Evolutionary conservation across 2,329 filamentous ascomycete genomes (phyloP), one percentile per base, ranked within the genome.

Genomic region (Sarocladium brachiariae): DNA sequence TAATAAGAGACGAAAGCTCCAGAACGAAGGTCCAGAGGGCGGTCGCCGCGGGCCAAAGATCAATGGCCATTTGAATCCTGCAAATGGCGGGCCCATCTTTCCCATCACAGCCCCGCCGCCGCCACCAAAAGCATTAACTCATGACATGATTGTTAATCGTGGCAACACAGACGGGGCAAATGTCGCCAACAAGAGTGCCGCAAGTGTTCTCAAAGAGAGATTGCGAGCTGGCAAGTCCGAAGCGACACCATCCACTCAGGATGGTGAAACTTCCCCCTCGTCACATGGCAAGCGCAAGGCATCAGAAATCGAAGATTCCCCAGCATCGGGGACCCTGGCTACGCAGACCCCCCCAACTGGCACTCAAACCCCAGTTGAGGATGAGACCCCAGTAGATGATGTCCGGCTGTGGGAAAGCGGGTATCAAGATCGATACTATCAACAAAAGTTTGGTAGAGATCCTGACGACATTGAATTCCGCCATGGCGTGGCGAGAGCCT

Each of bases 321-420:
- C 68, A 18, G 75, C 73, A 4, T 10, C 34, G 5, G 33, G 35
- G 2, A 83, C 81, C 1, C 77, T 84, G 8, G 80, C 77, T 31
- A 74, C 76, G 50, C 80, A 73, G 53, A 80, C 83, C 13, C 77
- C 81, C 7, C 66, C 74, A 18, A 65, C 67, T 6, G 64, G 68
- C 25, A 65, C 75, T 30, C 69, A 69, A 45, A 73, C 74, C 13
- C 65, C 74, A 5, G 64, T 71, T 35, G 69, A 77, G 18, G 69
- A 73, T 11, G 84, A 87, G 35, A 77, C 79, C 16, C 81, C 86
- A 2, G 75, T 83, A 53, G 93, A 99, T 63, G 89, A 84, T 16
- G 87, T 99, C 49, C 82, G 86, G 53, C 74, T 99, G 11, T 99
- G 93, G 93, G 93, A 99, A 63, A 84, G 91, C 49, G 93, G 93